Evolutionary conservation across 139 green algal genomes (phyloP).

Genomic region (Chlorella ohadii): DNA sequence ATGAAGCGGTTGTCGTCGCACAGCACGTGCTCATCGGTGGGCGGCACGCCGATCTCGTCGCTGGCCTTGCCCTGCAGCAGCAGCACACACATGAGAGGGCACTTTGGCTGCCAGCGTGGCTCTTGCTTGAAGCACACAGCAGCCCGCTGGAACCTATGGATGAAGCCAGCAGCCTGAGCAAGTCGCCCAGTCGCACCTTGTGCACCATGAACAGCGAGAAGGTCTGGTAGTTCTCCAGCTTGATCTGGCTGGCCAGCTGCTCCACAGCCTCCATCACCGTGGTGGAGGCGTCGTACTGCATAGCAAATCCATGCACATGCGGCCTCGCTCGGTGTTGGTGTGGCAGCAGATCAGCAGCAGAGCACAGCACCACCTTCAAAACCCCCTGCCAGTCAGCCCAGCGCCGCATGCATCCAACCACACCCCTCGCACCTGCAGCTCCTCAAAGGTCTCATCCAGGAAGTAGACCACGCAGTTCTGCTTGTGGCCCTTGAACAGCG

Average conservation of each 20-base stretch:
- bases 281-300: slow-evolving; percentile 86
- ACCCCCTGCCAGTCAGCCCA: too few species aligned
- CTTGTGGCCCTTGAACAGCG: slow-evolving; percentile 69
- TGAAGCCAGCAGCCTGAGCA: not conserved
- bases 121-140: too few species aligned
- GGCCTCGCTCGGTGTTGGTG: too few species aligned
- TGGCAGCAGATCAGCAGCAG: too few species aligned
- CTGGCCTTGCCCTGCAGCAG: slow-evolving; percentile 43
- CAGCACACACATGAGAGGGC: too few species aligned
- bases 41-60: slow-evolving; percentile 39
- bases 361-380: too few species aligned
- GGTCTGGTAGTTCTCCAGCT: slow-evolving; percentile 93
- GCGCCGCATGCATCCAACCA: too few species aligned
- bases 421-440: slow-evolving; percentile 59
- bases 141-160: too few species aligned
- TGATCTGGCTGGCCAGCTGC: slow-evolving; percentile 87
- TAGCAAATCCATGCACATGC: too few species aligned
- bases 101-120: too few species aligned
- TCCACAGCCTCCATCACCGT: slow-evolving; percentile 92
- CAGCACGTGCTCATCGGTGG: slow-evolving; percentile 84
- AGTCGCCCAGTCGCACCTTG: slow-evolving; percentile 32
- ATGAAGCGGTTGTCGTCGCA: slow-evolving; percentile 92
- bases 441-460: slow-evolving; percentile 97
- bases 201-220: slow-evolving; percentile 94
- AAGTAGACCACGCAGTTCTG: slow-evolving; percentile 93